phyloP scores from a whole-genome alignment of 352 stramenopile species.

The Globisporangium lucens region DNA sequence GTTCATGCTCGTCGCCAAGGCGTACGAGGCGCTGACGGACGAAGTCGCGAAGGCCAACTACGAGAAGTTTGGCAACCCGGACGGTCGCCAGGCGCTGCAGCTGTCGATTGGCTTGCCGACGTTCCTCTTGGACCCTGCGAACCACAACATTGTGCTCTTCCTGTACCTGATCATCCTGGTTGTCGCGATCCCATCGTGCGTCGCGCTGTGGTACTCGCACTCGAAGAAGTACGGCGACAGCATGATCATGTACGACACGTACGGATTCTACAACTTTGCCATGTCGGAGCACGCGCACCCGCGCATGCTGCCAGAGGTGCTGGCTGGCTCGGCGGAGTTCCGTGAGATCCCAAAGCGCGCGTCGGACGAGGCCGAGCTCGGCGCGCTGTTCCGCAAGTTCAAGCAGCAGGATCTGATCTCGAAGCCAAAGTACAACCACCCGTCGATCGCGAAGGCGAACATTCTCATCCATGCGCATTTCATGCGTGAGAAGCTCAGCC shows the following conservation, averaged over 20 bases:
- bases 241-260: constrained; percentile 99
- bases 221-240: constrained; percentile 99
- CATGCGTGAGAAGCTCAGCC: constrained; percentile 80
- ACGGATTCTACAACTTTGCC: constrained; percentile 97
- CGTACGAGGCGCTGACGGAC: constrained; percentile 95
- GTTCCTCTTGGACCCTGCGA: constrained; percentile 96
- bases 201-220: constrained; percentile 94
- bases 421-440: constrained; percentile 86
- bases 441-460: constrained; percentile 81
- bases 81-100: constrained; percentile 97
- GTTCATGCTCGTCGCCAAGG: constrained; percentile 98
- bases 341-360: constrained; percentile 71
- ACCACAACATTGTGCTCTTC: constrained; percentile 98
- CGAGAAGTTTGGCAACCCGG: constrained; percentile 98
- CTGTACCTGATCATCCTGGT: constrained; percentile 98
- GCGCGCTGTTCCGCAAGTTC: constrained; percentile 66
- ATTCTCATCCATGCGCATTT: constrained; percentile 95
- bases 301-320: constrained; percentile 94
- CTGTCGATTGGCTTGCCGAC: constrained; percentile 95
- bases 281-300: constrained; percentile 94
- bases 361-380: constrained; percentile 64
- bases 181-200: constrained; percentile 95
- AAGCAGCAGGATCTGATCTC: constrained; percentile 78
- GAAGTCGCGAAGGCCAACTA: constrained; percentile 96
- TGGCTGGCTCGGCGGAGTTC: constrained; percentile 90